A percentile compares a stretch with the other conserved stretches of the same genome.
These are phyloP conservation scores for Chytriomyces sp. DNA, from an alignment of 192 early-diverging fungal genomes.

Conservation along the genomic window DNA sequence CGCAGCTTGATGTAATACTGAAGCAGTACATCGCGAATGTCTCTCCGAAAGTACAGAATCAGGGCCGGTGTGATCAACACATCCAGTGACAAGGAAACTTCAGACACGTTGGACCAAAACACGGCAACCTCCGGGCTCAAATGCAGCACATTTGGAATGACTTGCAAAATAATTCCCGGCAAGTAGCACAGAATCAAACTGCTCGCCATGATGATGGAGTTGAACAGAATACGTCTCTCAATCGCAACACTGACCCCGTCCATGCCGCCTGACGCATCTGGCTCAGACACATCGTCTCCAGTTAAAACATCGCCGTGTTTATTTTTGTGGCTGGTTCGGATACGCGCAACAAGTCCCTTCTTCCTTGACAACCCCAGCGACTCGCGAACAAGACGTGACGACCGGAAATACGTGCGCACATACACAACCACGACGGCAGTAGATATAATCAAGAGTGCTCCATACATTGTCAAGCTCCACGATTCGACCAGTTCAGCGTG, in stretches of 20 bases:
- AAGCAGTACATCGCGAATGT: background rate
- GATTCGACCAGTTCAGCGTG: background rate
- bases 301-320: background rate
- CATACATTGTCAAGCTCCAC: constrained; percentile 1
- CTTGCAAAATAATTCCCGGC: background rate
- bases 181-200: constrained; percentile 5
- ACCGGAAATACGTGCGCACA: background rate
- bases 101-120: background rate
- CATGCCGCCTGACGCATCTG: background rate
- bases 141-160: too few species aligned
- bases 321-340: background rate
- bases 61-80: constrained; percentile 4
- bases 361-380: background rate
- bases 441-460: background rate
- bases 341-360: background rate
- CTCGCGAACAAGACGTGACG: background rate
- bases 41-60: background rate
- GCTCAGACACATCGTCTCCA: background rate
- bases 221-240: background rate
- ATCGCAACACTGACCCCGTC: background rate
- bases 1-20: background rate
- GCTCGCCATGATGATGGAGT: background rate
- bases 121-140: background rate
- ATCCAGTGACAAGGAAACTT: background rate
- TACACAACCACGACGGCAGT: background rate